Evolutionary conservation across 768 basidiomycete species (phyloP).

Genomic region (Infundibulicybe gibba): DNA sequence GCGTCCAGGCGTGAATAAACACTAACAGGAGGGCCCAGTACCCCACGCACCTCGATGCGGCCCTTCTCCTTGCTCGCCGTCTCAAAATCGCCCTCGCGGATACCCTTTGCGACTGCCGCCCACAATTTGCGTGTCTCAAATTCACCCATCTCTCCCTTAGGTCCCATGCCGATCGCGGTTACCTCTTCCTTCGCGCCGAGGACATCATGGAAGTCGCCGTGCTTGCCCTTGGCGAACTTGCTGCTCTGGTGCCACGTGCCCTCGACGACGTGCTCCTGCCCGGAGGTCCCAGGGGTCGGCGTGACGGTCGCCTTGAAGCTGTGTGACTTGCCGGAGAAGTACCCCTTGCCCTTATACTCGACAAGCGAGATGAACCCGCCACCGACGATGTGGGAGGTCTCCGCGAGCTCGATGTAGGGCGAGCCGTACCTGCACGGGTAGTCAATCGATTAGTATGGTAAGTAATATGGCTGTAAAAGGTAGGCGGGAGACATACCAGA

Average conservation of each 20-base stretch:
- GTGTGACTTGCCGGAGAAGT: slow-evolving; percentile 92
- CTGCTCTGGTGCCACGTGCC: slow-evolving; percentile 79
- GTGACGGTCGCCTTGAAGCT: slow-evolving; percentile 82
- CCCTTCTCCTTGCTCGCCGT: slow-evolving; percentile 85
- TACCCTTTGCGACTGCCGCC: slow-evolving; percentile 85
- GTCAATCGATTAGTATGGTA: not conserved
- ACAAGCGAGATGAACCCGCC: slow-evolving; percentile 47
- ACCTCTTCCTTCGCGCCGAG: slow-evolving; percentile 73
- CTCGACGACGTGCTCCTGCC: slow-evolving; percentile 54
- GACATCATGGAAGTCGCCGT: slow-evolving; percentile 69
- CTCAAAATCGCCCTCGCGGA: slow-evolving; percentile 89
- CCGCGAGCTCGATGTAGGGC: slow-evolving; percentile 89
- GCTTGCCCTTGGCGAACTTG: slow-evolving; percentile 38
- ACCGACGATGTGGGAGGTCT: slow-evolving; percentile 71
- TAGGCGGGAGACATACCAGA: slow-evolving; percentile 50
- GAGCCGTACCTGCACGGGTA: slow-evolving; percentile 49
- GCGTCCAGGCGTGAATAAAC: slow-evolving; percentile 2
- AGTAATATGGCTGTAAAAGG: no score
- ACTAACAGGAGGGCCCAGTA: not conserved
- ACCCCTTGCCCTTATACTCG: slow-evolving; percentile 96
- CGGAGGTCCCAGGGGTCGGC: slow-evolving; percentile 35
- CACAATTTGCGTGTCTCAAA: slow-evolving; percentile 89
- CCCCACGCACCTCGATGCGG: slow-evolving; percentile 72
- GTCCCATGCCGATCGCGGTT: slow-evolving; percentile 50
- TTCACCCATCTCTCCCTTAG: slow-evolving; percentile 60